A percentile compares a stretch with the other conserved stretches of the same genome.
These are phyloP conservation scores for Paraphoma sp. DNA, from an alignment of 2,329 filamentous ascomycete genomes.

Conservation along the genomic window DNA sequence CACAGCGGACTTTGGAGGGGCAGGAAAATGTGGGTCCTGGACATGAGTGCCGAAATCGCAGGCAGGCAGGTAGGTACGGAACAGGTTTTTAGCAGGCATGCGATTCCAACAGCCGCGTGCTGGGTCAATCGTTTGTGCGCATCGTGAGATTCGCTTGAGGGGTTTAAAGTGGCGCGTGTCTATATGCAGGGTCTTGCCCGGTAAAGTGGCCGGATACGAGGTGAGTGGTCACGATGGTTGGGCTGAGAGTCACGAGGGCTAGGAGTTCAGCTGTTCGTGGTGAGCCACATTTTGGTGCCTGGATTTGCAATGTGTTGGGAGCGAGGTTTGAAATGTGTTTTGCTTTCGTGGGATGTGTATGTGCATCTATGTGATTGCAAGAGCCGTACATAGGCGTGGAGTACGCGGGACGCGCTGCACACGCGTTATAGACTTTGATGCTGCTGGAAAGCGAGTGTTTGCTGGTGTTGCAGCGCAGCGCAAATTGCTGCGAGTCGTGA, in stretches of 20 bases:
- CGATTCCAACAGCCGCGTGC: background rate
- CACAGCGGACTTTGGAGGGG: no score
- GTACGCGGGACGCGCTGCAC: background rate
- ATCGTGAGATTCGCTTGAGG: background rate
- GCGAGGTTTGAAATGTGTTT: background rate
- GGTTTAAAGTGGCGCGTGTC: background rate
- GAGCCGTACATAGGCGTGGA: background rate
- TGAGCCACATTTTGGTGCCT: background rate
- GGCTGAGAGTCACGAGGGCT: background rate
- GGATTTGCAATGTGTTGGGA: no score
- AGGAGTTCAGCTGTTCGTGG: background rate
- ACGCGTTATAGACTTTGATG: background rate
- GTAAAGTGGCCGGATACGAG: background rate
- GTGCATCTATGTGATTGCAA: background rate
- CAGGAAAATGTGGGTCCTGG: background rate
- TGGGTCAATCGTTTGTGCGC: no score
- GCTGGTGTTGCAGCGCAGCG: background rate
- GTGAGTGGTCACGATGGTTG: background rate
- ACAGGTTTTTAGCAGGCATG: background rate
- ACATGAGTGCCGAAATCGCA: no score
- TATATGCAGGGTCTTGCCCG: conserved; percentile 3
- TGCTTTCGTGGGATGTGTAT: background rate
- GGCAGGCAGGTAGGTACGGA: no score
- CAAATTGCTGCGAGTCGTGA: background rate
- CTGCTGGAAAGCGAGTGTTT: background rate